Evolutionary conservation across 164 flowering plant genomes (phyloP).

Genomic region (Vitis riparia): DNA sequence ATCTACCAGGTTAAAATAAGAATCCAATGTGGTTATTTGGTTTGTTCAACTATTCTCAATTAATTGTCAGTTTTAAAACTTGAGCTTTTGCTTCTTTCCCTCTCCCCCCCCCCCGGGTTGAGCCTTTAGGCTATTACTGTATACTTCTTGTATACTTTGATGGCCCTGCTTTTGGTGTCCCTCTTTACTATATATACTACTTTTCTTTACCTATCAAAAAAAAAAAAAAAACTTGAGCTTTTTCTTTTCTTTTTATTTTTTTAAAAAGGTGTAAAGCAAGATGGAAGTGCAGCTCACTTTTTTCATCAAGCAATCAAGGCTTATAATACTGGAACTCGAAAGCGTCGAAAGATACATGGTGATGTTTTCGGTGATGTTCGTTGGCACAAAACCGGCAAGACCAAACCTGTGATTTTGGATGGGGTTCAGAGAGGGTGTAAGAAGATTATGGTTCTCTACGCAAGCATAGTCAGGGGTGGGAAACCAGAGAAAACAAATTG

Average conservation of each 20-base stretch:
- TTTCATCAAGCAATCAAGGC: slow-evolving; percentile 93
- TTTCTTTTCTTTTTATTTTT: not conserved
- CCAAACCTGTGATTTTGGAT: slow-evolving; percentile 78
- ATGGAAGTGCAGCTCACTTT: slow-evolving; percentile 84
- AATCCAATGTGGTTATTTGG: too few relatives aligned
- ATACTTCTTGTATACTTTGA: too few relatives aligned
- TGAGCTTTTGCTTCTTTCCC: not conserved
- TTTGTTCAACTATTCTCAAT: too few relatives aligned
- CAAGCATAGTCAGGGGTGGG: slow-evolving; percentile 53
- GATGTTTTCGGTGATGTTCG: slow-evolving; percentile 77
- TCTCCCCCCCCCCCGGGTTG: too few relatives aligned
- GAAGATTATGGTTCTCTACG: slow-evolving; percentile 93
- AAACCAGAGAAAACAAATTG: slow-evolving; percentile 91
- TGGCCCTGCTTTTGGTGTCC: too few relatives aligned
- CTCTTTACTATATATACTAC: too few relatives aligned
- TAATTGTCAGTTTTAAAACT: too few relatives aligned
- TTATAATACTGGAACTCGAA: slow-evolving; percentile 83
- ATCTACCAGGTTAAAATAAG: slow-evolving; percentile 51
- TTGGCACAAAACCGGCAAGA: slow-evolving; percentile 98
- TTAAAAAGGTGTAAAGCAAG: slow-evolving; percentile 76
- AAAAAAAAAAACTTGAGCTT: not conserved
- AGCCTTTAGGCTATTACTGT: too few relatives aligned
- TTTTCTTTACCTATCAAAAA: too few relatives aligned
- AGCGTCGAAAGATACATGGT: slow-evolving; percentile 85
- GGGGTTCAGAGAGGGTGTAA: slow-evolving; percentile 85